A percentile compares a stretch with the other conserved stretches of the same genome.
Evolutionary conservation across 2,329 filamentous ascomycete species (phyloP).

Genomic region (Microcyclosporella mali): DNA sequence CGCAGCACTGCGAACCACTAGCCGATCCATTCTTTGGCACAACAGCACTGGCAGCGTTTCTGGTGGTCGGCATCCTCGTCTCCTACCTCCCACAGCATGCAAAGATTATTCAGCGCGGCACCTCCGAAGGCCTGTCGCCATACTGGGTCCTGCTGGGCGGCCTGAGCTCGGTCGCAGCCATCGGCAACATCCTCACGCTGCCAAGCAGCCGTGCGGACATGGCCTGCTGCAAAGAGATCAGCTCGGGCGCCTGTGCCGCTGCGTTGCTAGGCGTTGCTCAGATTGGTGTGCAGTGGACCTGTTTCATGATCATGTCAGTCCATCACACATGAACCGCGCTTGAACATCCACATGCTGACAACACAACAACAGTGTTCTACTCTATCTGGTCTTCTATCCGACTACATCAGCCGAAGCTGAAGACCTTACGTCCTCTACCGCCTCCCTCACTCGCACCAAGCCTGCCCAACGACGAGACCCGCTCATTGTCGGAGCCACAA

Average conservation of each 20-base stretch:
- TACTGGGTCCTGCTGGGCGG: conserved; percentile 93
- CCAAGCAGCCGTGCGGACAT: conserved; percentile 79
- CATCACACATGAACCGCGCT: not conserved
- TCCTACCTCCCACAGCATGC: conserved; percentile 94
- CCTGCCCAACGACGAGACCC: conserved; percentile 67
- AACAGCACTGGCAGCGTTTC: conserved; percentile 44
- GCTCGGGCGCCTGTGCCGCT: conserved; percentile 73
- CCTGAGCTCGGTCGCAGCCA: conserved; percentile 74
- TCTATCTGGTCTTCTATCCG: conserved; percentile 94
- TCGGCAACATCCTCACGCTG: conserved; percentile 86
- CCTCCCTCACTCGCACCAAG: conserved; percentile 47
- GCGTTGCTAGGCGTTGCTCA: conserved; percentile 84
- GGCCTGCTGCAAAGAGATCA: conserved; percentile 76
- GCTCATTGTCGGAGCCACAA: conserved; percentile 64
- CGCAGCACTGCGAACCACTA: conserved; percentile 25
- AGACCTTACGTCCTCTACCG: conserved; percentile 30
- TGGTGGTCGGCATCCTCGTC: conserved; percentile 79
- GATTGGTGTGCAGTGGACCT: conserved; percentile 84
- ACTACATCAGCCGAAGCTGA: conserved; percentile 23
- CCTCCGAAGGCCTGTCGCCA: conserved; percentile 89
- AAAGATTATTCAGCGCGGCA: conserved; percentile 78
- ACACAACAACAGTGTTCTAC: conserved; percentile 59
- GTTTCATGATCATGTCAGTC: conserved; percentile 81
- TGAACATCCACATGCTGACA: not conserved
- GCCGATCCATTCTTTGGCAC: conserved; percentile 23